These are phyloP conservation scores for Psilocybe sp. DNA, from an alignment of 768 basidiomycete species.

Conservation along the genomic window DNA sequence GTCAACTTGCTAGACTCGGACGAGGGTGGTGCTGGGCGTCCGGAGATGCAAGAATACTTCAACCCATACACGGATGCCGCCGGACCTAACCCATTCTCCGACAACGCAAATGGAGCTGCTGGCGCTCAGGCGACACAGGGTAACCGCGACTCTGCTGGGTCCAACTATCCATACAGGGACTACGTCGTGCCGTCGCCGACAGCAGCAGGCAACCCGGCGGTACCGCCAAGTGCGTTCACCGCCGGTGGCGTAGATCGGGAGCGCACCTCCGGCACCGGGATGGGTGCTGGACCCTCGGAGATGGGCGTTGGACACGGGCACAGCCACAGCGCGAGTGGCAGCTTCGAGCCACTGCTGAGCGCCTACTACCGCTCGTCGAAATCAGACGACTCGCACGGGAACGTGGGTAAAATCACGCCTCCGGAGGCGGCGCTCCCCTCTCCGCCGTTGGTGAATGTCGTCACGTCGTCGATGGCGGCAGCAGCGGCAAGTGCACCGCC, in stretches of 20 bases:
- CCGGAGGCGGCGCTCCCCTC: neutral
- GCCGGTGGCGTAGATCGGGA: constrained; percentile 22
- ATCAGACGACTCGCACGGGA: neutral
- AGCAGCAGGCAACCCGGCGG: constrained; percentile 48
- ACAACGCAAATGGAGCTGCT: too few species aligned
- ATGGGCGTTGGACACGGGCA: constrained; percentile 10
- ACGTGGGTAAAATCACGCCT: neutral
- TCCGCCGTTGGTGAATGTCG: neutral
- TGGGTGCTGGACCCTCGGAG: neutral
- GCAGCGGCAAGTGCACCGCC: constrained; percentile 17
- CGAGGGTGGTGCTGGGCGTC: constrained; percentile 31
- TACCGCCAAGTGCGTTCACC: constrained; percentile 34
- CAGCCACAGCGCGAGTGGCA: constrained; percentile 25
- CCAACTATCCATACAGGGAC: constrained; percentile 19
- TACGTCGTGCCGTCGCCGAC: constrained; percentile 28
- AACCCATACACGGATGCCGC: constrained; percentile 44
- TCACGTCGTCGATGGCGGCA: neutral
- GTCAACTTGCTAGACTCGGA: constrained; percentile 28
- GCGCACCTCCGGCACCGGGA: constrained; percentile 22
- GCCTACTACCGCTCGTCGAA: constrained; percentile 13
- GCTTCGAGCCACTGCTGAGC: constrained; percentile 23
- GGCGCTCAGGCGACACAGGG: too few species aligned
- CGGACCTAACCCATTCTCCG: too few species aligned
- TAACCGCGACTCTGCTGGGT: too few species aligned
- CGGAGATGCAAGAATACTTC: constrained; percentile 29